Evolutionary conservation across 768 basidiomycete genomes (phyloP), one percentile per base, ranked within the genome.

Genomic region (Glaciozyma martinii): DNA sequence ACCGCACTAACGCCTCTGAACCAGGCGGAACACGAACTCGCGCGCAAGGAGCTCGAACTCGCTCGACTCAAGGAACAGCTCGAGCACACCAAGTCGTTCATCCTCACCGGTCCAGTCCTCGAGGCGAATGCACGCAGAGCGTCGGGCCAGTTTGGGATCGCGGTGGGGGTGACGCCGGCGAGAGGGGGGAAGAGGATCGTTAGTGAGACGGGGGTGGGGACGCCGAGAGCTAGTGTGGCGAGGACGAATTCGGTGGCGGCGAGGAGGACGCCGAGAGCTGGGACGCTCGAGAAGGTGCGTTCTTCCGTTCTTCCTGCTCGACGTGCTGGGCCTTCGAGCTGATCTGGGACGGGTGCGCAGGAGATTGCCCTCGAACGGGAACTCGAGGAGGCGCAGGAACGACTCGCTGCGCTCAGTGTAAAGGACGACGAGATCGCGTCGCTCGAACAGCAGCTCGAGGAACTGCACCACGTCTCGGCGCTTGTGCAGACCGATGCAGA

Each of bases 401-500:
- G 47, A 16, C 59, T 60, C 56, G 27, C 52, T 13, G 30, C 37
- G 27, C 40, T 66, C 37, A 32, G 23, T 19, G n/a, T 27, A 13
- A 44, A 55, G 1, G 82, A 87, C 32, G 81, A 85, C 25, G 83
- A 91, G 68, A 76, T 94, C 43, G 87, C 90, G 50, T 83, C 86
- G 0, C 90, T 94, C 71, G 82, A 85, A 0, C 85, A 82, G 10
- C 89, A 93, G 71, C 80, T 82, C 43, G 76, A 87, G 15, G 83
- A 61, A 12, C 60, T 57, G 0, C 56, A 61, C 23, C 44, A 50
- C 1, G 46, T 61, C 3, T 37, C 61, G 3, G 21, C 33, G 3
- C 61, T 60, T 49, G 59, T 58, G 0, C 40, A 30, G 27, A 30
- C 43, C 33, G 70, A 68, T 33, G 65, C 52, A 29, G 62, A 63